Evolutionary conservation across 2,329 filamentous ascomycete genomes (phyloP), one percentile per base, ranked within the genome.

Genomic region (Fusarium duplospermum): DNA sequence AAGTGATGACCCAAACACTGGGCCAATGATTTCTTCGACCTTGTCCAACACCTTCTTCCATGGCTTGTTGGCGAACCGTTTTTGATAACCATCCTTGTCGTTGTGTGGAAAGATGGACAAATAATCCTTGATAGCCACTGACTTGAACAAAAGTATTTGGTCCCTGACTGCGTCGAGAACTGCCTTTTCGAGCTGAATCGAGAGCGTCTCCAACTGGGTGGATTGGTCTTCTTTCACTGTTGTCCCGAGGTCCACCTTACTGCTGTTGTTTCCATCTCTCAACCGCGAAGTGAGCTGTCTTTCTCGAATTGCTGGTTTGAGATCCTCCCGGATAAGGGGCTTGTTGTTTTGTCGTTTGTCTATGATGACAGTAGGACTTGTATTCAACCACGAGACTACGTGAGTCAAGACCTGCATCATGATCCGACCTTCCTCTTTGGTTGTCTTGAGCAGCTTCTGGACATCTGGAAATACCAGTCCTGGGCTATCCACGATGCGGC

Each of bases 331-430:
- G 29, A 59, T 59, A 3, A 59, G 57, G 4, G 62, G 52, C 22
- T 64, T 64, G 52, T 58, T 64, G 50, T 50, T 64, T n/a, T 64
- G n/a, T 29, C 62, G 40, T 14, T 31, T 24, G n/a, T 64, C 29
- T 11, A 35, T 16, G 7, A 64, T 27, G 18, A 36, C 24, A 1
- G 54, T 31, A 4, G 52, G 52, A 24, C 16, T 64, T 3, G 62
- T 11, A 36, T 50, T 64, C 9, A 64, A 13, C 52, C 62, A 64
- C 6, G 62, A 5, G 5, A 58, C 36, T 6, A 59, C 24, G 16
- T 59, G 52, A 4, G 16, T n/a, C 52, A 59, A 58, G 16, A 64
- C 52, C 10, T 59, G 52, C 22, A 31, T 20, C 38, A 64, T 27
- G 4, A 59, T 47, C 11, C 27, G 36, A 2, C 62, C 62, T 8